phyloP scores from a whole-genome alignment of 2,329 filamentous ascomycete genomes.

The Phyllachora maydis region DNA sequence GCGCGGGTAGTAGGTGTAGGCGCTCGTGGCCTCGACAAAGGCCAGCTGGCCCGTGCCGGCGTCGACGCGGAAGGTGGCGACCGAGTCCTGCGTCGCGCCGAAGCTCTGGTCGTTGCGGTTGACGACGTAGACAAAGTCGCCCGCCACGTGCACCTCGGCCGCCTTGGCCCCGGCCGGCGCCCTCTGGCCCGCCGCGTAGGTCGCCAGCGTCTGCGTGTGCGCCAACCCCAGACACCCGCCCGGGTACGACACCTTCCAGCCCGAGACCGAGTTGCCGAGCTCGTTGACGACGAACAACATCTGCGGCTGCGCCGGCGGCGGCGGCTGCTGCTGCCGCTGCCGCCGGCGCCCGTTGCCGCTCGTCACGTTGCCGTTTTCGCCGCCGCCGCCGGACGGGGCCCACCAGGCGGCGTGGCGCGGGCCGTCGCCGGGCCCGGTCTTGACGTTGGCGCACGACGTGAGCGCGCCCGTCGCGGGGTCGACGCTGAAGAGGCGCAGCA shows the following conservation, averaged over 20 bases:
- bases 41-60: constrained; percentile 21
- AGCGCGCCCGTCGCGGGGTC: constrained; percentile 20
- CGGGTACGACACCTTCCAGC: constrained; percentile 24
- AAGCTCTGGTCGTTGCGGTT: constrained; percentile 43
- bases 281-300: constrained; percentile 23
- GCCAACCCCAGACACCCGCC: constrained; percentile 21
- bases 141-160: constrained; percentile 29
- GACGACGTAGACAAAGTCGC: constrained; percentile 34
- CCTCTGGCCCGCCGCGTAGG: constrained; percentile 19
- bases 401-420: constrained; percentile 32
- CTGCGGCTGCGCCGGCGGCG: constrained; percentile 9
- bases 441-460: constrained; percentile 19
- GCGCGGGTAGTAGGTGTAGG: constrained; percentile 37
- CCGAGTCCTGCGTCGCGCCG: constrained; percentile 28
- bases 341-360: no score
- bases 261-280: constrained; percentile 25
- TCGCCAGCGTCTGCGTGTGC: constrained; percentile 21
- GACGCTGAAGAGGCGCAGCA: constrained; percentile 30
- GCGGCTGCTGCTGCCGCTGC: no score
- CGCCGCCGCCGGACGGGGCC: constrained; percentile 7
- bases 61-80: constrained; percentile 28
- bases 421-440: constrained; percentile 22
- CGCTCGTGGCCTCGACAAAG: constrained; percentile 31
- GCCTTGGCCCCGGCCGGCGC: constrained; percentile 25
- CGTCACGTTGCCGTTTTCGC: no score